Base-by-base conservation (phyloP, 768 basidiomycete species). In the Rhizopogon vesiculosus region DNA sequence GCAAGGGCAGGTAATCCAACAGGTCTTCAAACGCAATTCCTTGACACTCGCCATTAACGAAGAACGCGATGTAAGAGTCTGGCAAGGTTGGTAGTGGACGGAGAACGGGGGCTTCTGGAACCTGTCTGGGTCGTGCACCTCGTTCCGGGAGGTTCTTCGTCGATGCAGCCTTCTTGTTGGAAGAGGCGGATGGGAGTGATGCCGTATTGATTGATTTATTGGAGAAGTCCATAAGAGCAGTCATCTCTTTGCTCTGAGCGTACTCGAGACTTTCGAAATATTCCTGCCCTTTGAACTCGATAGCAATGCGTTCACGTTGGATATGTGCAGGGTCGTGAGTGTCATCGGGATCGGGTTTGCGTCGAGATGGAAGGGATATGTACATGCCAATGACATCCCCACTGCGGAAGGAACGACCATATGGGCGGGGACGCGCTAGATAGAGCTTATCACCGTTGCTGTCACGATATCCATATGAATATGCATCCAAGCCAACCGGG, bases 241-340 rank as follows among this genome's bases (percentile, higher is more conserved):
- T 76, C 97, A 98, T 98, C 73, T 99, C 97, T 69, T 95, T 97
- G 29, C 80, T 84, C 56, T 86, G 84, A 9, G 85, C 72, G 68
- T 97, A 98, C 69, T 98, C 96, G 58, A 91, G 76, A 57, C 86
- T 86, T 74, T 99, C 97, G 69, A 98, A 98, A 68, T 95, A 94
- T 59, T 93, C 89, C 71, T 96, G 94, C n/a, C 91, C 91, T 72
- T 96, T 97, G 72, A 93, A 91, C 57, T 91, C 89, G 66, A 99
- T 95, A 3, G 95, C 84, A 57, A 96, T 90, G 54, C 97, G 90
- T 65, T 93, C 91, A 53, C 97, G 85, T 60, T 86, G 84, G 59
- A 97, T 72, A 60, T 87, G 86, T 5, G 89, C 88, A 9, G 95
- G 89, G 67, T 97, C 91, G 60, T 84, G 73, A 1, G 79, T 78